Evolutionary conservation across 441 rosid species (phyloP).

Genomic region (Euphorbia schlechtendalii): DNA sequence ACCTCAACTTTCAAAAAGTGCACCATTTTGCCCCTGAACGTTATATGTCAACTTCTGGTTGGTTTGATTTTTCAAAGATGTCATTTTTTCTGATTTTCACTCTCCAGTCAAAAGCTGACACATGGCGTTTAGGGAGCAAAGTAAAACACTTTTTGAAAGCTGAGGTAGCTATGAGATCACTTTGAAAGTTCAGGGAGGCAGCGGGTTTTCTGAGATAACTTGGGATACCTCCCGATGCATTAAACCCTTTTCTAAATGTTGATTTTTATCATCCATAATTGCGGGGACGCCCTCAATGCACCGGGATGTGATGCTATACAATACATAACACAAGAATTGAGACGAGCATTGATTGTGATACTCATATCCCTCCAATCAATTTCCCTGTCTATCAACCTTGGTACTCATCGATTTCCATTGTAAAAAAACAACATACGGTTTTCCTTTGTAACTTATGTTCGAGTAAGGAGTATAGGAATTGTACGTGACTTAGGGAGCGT

Average conservation of each 20-base stretch:
- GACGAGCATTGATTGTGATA: conserved; percentile 68
- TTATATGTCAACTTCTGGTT: too few relatives aligned
- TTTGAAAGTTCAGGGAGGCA: too few relatives aligned
- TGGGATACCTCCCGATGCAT: too few relatives aligned
- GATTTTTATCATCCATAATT: conserved; percentile 19
- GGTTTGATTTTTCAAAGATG: too few relatives aligned
- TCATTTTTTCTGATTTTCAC: too few relatives aligned
- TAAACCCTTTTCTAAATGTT: not conserved
- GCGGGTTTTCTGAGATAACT: too few relatives aligned
- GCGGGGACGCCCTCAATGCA: conserved; percentile 71
- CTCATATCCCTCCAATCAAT: conserved; percentile 69
- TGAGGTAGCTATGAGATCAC: too few relatives aligned
- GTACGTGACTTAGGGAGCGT: conserved; percentile 27
- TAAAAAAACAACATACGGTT: conserved; percentile 54
- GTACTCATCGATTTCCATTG: conserved; percentile 66
- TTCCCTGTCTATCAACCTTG: conserved; percentile 71
- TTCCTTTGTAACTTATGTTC: conserved; percentile 71
- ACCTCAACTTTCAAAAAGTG: too few relatives aligned
- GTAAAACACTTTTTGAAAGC: too few relatives aligned
- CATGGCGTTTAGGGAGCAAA: too few relatives aligned
- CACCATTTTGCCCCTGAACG: too few relatives aligned
- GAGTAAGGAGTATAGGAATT: conserved; percentile 47
- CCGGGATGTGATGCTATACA: conserved; percentile 80
- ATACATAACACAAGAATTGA: conserved; percentile 81
- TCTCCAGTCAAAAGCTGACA: too few relatives aligned